Evolutionary conservation across 1,284 basidiomycete genomes (phyloP).

Genomic region (Ustilago shanxiensis): DNA sequence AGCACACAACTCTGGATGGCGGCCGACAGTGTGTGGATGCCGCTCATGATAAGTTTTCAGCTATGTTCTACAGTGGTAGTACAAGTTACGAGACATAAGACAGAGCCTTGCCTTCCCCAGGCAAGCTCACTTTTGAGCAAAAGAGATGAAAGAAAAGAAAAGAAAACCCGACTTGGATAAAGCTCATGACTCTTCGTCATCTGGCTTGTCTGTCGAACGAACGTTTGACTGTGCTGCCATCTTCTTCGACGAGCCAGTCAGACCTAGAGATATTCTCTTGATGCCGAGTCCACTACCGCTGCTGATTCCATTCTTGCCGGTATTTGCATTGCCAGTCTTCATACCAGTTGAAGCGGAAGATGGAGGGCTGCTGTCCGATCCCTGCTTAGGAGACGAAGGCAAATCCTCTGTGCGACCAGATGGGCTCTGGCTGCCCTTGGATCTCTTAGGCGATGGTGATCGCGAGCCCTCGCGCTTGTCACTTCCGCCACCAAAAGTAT

Average conservation of each 20-base stretch:
- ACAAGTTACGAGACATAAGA: constrained; percentile 25
- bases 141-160: not conserved
- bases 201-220: constrained; percentile 37
- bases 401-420: constrained; percentile 14
- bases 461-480: constrained; percentile 30
- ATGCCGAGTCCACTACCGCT: constrained; percentile 34
- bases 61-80: constrained; percentile 44
- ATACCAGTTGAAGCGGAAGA: not conserved
- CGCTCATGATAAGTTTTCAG: not conserved
- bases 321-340: constrained; percentile 14
- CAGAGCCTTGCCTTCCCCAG: constrained; percentile 17
- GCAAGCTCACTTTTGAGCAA: constrained; percentile 11
- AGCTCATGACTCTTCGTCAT: constrained; percentile 24
- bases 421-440: constrained; percentile 10
- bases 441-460: constrained; percentile 37
- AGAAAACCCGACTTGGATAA: not conserved
- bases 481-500: constrained; percentile 28
- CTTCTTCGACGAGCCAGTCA: constrained; percentile 45
- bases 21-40: not conserved
- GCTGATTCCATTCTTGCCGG: constrained; percentile 24
- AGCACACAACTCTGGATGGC: not conserved
- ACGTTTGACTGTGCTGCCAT: constrained; percentile 50
- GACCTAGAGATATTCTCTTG: constrained; percentile 50
- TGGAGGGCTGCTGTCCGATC: constrained; percentile 14
- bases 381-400: constrained; percentile 18